phyloP scores from a whole-genome alignment of 345 rosid genomes.

The Eucalyptus rudis region DNA sequence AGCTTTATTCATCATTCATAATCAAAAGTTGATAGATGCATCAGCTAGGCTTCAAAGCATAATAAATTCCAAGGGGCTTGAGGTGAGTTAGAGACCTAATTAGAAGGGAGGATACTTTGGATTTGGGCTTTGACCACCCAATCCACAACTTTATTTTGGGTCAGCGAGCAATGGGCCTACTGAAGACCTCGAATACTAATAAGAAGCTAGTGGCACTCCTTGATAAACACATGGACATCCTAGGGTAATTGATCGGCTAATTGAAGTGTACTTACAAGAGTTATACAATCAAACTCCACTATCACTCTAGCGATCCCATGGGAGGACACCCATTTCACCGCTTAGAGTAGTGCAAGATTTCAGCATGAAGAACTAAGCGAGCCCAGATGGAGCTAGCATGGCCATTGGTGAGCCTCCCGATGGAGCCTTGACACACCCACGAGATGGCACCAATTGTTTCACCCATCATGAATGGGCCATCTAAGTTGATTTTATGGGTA shows the following conservation, averaged over 20 bases:
- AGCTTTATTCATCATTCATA: no score
- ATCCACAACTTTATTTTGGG: neutral
- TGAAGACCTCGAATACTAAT: neutral
- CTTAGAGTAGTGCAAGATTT: neutral
- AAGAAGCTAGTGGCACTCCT: neutral
- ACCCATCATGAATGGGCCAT: neutral
- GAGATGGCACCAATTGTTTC: neutral
- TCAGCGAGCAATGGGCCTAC: fast-evolving
- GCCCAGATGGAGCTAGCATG: neutral
- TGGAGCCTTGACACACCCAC: neutral
- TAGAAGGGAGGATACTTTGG: neutral
- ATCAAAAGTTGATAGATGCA: no score
- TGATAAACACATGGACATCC: neutral
- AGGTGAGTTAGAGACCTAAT: no score
- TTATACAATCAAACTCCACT: neutral
- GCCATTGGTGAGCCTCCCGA: neutral
- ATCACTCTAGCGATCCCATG: neutral
- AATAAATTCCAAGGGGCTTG: no score
- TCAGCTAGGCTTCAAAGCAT: no score
- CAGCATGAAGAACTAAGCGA: neutral
- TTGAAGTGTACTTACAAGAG: neutral
- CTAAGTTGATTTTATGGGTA: neutral
- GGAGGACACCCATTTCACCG: neutral
- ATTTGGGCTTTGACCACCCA: neutral
- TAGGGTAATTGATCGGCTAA: neutral